Conservation (phyloP, 2,329 filamentous ascomycete species). For the Madurella fahalii region DNA sequence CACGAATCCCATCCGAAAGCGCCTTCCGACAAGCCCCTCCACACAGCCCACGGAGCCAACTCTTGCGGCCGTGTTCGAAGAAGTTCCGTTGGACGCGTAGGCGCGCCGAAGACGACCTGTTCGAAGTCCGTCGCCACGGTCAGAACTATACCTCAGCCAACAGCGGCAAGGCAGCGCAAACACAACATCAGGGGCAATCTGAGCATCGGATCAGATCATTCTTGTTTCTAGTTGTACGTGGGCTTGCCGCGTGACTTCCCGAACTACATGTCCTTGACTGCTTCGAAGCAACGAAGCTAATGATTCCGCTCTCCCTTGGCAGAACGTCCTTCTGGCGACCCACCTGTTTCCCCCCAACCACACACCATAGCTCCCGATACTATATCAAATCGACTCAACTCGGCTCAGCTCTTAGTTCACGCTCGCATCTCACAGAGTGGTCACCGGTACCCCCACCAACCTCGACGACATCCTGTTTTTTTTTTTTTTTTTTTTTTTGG, state of each 20-base stretch:
- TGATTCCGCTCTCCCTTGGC: not conserved
- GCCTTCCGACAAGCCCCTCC: not conserved
- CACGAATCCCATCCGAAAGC: slow-evolving; percentile 1
- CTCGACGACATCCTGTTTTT: not conserved
- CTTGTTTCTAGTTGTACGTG: slow-evolving; percentile 3
- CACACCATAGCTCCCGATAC: not conserved
- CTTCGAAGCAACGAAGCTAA: slow-evolving; percentile 1
- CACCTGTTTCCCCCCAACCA: too few species aligned
- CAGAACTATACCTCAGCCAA: not conserved
- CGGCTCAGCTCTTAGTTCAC: slow-evolving; percentile 4
- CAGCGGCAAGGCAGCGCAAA: not conserved
- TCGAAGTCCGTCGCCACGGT: not conserved
- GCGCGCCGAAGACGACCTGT: not conserved
- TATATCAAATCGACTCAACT: not conserved
- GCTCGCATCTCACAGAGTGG: slow-evolving; percentile 7
- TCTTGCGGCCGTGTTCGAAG: not conserved
- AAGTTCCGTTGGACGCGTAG: not conserved
- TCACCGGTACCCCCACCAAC: slow-evolving; percentile 13
- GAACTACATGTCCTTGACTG: not conserved
- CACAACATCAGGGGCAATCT: slow-evolving; percentile 8
- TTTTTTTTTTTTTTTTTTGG: not conserved
- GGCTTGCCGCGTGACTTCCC: slow-evolving; percentile 12
- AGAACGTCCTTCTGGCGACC: not conserved
- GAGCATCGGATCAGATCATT: slow-evolving; percentile 2
- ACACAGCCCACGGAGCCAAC: not conserved